A percentile compares a stretch with the other conserved stretches of the same genome.
phyloP scores from a whole-genome alignment of 177 flowering plant genomes.

The Vitis hybrid region DNA sequence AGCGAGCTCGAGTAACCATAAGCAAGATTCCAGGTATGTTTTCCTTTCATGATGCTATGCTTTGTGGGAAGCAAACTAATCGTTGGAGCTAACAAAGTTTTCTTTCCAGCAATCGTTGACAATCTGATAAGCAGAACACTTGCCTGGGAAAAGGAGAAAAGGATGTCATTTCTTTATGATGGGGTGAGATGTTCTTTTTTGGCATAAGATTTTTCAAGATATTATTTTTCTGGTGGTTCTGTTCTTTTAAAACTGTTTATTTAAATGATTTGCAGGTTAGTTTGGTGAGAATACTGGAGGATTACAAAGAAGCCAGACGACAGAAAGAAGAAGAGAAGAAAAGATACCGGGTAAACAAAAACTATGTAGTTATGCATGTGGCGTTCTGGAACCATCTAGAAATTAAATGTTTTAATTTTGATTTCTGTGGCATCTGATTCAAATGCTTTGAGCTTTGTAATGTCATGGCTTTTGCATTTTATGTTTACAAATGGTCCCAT shows the following conservation, averaged over 20 bases:
- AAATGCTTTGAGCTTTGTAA: neutral
- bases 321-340: slow-evolving; percentile 85
- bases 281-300: slow-evolving; percentile 72
- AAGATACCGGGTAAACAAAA: slow-evolving; percentile 56
- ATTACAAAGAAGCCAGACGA: slow-evolving; percentile 68
- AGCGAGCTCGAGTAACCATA: slow-evolving; percentile 73
- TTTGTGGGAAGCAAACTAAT: neutral
- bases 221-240: neutral
- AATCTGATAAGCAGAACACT: slow-evolving; percentile 61
- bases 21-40: slow-evolving; percentile 85
- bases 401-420: neutral
- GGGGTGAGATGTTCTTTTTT: slow-evolving; percentile 56
- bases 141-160: slow-evolving; percentile 81
- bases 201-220: neutral
- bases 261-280: slow-evolving; percentile 45
- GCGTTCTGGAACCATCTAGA: neutral
- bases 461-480: neutral
- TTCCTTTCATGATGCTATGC: neutral
- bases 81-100: slow-evolving; percentile 19
- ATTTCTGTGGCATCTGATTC: neutral
- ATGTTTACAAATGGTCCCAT: neutral
- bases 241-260: slow-evolving; percentile 3
- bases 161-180: slow-evolving; percentile 67
- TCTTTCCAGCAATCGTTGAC: slow-evolving; percentile 74
- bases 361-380: neutral